Evolutionary conservation across 83 land plant genomes (phyloP).

Genomic region (Thuja plicata): DNA sequence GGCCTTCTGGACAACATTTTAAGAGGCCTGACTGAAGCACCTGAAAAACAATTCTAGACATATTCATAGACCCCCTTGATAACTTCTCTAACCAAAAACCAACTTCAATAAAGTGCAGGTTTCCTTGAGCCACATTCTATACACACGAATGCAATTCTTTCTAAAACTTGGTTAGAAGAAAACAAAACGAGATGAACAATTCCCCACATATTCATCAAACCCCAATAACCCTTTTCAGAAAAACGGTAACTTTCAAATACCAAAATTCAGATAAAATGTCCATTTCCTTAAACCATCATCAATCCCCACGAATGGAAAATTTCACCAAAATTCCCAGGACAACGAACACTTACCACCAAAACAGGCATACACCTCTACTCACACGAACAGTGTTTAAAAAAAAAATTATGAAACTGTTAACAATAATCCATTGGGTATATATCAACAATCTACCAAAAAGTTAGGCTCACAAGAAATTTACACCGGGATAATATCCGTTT

Average conservation of each 20-base stretch:
- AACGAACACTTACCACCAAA: neutral
- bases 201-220: neutral
- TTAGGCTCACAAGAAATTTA: neutral
- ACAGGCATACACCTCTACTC: neutral
- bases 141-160: neutral
- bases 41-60: neutral
- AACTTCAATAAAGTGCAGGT: neutral
- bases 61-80: neutral
- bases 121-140: neutral
- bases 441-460: neutral
- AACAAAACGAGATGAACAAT: neutral
- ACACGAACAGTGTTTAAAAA: neutral
- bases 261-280: neutral
- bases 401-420: neutral
- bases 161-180: neutral
- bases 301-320: neutral
- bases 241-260: too few species aligned
- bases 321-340: neutral
- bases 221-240: neutral
- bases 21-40: slow-evolving; percentile 24
- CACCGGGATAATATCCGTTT: neutral
- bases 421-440: neutral
- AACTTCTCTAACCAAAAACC: neutral
- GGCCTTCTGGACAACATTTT: slow-evolving; percentile 29
- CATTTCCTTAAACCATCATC: neutral